Evolutionary conservation across 2,329 filamentous ascomycete species (phyloP), one percentile per base, ranked within the genome.

Genomic region (Penicillium thymicola): DNA sequence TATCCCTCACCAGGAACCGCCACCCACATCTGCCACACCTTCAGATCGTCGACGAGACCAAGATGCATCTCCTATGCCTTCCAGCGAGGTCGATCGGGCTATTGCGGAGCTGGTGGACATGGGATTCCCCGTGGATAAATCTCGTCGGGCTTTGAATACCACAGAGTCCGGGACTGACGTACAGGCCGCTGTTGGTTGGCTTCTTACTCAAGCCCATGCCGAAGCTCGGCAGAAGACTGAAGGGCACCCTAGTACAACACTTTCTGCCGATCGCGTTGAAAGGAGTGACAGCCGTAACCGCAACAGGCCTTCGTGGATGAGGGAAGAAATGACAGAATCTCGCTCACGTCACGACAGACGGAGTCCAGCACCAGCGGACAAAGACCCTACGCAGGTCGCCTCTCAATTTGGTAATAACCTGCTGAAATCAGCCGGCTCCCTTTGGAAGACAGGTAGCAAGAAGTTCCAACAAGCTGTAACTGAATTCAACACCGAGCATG

Each of bases 361-460:
- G 47, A 69, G 67, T 21, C 70, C 70, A n/a, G 80, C 79, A 10
- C 75, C 75, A 42, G 78, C 73, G 8, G 89, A 92, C 2, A 85
- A 81, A 51, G 93, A 97, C 65, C 81, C 96, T 54, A 81, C 90
- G 16, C 91, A 93, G 68, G 83, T 88, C 42, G 93, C 93, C 2
- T 86, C 90, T 6, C 89, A 92, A 34, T 81, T 97, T 68, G 90
- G 94, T 0, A 90, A 79, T 43, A 95, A 83, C 59, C 75, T 99
- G 13, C 86, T 97, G 73, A 99, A 99, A 72, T 94, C 92, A 3
- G 94, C 94, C 2, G 96, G 95, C 64, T 93, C 90, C 0, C 77
- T 97, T 0, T 99, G 94, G 94, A 99, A 96, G 71, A 90, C 89
- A 3, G 87, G 93, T 0, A 90, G 92, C 69, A 99, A 96, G 75